phyloP scores from a whole-genome alignment of 2,329 filamentous ascomycete genomes.

The Tympanopsis confertula region DNA sequence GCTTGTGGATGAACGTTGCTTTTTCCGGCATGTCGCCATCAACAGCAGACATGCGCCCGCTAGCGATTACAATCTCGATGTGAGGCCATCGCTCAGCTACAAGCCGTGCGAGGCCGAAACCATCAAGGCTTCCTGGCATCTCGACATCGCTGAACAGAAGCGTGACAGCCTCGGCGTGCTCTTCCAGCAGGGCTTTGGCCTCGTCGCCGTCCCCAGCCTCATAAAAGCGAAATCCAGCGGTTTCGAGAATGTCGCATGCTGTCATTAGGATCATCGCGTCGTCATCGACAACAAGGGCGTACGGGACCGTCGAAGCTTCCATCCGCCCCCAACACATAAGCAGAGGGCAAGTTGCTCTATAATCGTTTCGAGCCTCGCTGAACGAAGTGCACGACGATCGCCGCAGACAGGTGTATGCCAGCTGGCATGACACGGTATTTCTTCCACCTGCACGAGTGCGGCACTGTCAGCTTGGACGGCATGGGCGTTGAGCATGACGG shows the following conservation, averaged over 20 bases:
- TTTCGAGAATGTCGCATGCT: neutral
- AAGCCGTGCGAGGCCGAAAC: neutral
- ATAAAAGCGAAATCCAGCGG: neutral
- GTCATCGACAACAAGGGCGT: neutral
- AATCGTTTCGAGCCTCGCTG: too few relatives aligned
- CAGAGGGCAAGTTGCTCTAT: too few relatives aligned
- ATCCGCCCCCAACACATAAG: too few relatives aligned
- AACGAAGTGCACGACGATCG: too few relatives aligned
- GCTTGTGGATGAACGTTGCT: neutral
- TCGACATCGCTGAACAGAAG: neutral
- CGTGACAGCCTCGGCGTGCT: neutral
- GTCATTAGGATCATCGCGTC: neutral
- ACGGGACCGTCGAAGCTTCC: neutral
- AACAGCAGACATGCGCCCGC: neutral
- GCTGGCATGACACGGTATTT: too few relatives aligned
- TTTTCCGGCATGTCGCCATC: neutral
- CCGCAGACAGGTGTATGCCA: too few relatives aligned
- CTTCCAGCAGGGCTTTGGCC: neutral
- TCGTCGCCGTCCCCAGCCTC: neutral
- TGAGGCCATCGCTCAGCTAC: neutral
- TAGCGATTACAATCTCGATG: neutral
- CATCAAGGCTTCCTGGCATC: neutral
- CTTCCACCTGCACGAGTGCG: too few relatives aligned
- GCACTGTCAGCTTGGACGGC: too few relatives aligned
- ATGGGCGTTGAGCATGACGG: too few relatives aligned